Evolutionary conservation across 1,284 basidiomycete genomes (phyloP).

Genomic region (Marasmius fiardii): DNA sequence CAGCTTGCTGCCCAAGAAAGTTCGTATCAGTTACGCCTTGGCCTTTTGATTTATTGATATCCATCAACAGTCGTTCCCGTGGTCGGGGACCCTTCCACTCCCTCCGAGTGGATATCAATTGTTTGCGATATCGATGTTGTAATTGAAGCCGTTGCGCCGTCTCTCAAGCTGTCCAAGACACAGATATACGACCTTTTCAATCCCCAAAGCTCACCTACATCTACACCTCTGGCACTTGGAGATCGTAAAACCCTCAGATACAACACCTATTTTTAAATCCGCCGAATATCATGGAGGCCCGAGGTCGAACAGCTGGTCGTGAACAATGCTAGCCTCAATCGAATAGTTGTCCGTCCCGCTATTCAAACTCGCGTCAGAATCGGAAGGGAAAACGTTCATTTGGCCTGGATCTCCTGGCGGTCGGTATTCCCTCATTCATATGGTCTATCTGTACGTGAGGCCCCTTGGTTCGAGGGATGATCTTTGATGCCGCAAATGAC

Average conservation of each 20-base stretch:
- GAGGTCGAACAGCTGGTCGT: constrained; percentile 34
- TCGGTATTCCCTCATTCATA: constrained; percentile 40
- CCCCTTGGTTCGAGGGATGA: constrained; percentile 33
- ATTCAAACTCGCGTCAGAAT: constrained; percentile 31
- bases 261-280: constrained; percentile 28
- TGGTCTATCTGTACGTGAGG: constrained; percentile 46
- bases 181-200: no score
- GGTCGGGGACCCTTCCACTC: constrained; percentile 33
- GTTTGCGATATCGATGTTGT: constrained; percentile 42
- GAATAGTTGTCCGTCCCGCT: constrained; percentile 50
- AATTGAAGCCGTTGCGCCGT: constrained; percentile 41
- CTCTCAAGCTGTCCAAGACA: constrained; percentile 30
- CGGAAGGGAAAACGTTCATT: constrained; percentile 30
- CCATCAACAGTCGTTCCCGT: constrained; percentile 44
- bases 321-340: constrained; percentile 32
- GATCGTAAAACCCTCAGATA: constrained; percentile 29
- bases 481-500: constrained; percentile 45
- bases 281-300: constrained; percentile 31
- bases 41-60: background rate
- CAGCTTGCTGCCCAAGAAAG: constrained; percentile 43
- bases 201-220: constrained; percentile 46
- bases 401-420: constrained; percentile 41
- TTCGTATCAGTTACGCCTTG: constrained; percentile 18
- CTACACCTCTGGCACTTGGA: constrained; percentile 47
- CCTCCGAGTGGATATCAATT: constrained; percentile 36